Evolutionary conservation across 495 filamentous ascomycete species (phyloP), one percentile per base, ranked within the genome.

Genomic region (Daldinia loculata): DNA sequence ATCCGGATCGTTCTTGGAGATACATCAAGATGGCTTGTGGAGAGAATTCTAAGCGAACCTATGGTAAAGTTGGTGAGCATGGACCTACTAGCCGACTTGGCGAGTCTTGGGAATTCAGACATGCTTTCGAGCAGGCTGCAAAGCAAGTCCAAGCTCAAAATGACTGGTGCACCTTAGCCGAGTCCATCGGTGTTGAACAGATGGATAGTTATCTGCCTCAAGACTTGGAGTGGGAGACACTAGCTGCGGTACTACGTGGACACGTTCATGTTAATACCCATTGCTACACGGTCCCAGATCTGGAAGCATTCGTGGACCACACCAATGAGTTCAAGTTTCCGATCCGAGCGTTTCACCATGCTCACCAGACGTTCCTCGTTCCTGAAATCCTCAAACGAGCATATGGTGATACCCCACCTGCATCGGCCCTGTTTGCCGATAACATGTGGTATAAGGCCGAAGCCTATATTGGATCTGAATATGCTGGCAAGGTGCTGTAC

Each of bases 11-110:
- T 24, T 82, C 75, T 56, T 85, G 83, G 83, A 77, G 86, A 38
- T 90, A 86, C 76, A 87, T 91, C 80, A 91, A 91, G 79, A 91
- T 91, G 89, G 89, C 89, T 1, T 90, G 89, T 56, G 89, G 89
- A 6, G 88, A 90, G 78, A 91, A 91, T 71, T 79, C 89, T 4
- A 85, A 86, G 77, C 66, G 82, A 6, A 83, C 86, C 3, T 89
- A 88, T 69, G 85, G 79, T 22, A 78, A 73, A 48, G 41, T 56
- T 9, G 81, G 80, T n/a, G 76, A 80, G 38, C 72, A 72, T 27
- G 79, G 83, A 0, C 83, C 83, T 17, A 67, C 74, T 50, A 88
- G 82, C 67, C 78, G 82, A 15, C 76, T 89, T 73, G 88, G 86
- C 8, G 87, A 89, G 74, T 87, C 88, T 41, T 91, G 85, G 85